A percentile compares a stretch with the other conserved stretches of the same genome.
These are phyloP conservation scores for Rhizopogon vulgaris DNA, from an alignment of 768 basidiomycete species.

Conservation along the genomic window DNA sequence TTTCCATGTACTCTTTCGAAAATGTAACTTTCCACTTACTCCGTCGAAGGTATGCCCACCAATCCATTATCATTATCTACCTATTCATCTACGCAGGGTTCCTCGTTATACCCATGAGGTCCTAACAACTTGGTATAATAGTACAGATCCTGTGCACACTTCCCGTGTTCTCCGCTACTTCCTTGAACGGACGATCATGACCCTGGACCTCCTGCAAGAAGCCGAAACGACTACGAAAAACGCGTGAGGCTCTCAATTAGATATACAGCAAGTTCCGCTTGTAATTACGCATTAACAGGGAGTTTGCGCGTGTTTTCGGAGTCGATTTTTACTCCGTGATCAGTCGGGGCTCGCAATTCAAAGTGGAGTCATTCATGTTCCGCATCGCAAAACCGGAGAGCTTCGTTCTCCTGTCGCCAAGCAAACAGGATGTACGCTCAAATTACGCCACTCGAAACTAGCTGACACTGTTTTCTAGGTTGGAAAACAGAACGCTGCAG, in stretches of 20 bases:
- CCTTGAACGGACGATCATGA: conserved; percentile 54
- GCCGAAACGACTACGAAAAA: conserved; percentile 84
- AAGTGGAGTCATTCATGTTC: conserved; percentile 98
- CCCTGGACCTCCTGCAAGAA: conserved; percentile 75
- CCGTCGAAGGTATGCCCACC: conserved; percentile 51
- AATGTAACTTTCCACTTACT: conserved; percentile 83
- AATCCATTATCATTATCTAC: not conserved
- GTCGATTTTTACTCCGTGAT: conserved; percentile 96
- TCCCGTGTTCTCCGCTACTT: conserved; percentile 58
- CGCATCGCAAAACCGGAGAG: conserved; percentile 94
- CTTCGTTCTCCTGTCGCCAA: conserved; percentile 87
- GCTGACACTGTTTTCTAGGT: conserved; percentile 49
- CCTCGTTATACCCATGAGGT: conserved; percentile 65
- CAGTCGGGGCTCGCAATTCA: conserved; percentile 94
- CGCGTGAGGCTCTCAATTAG: conserved; percentile 45
- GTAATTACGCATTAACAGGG: conserved; percentile 41
- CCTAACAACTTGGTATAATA: conserved; percentile 65
- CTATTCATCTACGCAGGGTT: conserved; percentile 39
- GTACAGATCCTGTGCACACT: conserved; percentile 49
- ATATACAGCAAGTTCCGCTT: not conserved
- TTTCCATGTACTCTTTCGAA: conserved; percentile 83
- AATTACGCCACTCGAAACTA: not conserved
- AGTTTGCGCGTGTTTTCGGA: conserved; percentile 96
- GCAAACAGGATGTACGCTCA: conserved; percentile 64
- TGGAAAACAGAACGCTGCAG: conserved; percentile 91